A percentile compares a stretch with the other conserved stretches of the same genome.
These are phyloP conservation scores for Talaromyces adpressus DNA, from an alignment of 495 filamentous ascomycete species.

Conservation along the genomic window DNA sequence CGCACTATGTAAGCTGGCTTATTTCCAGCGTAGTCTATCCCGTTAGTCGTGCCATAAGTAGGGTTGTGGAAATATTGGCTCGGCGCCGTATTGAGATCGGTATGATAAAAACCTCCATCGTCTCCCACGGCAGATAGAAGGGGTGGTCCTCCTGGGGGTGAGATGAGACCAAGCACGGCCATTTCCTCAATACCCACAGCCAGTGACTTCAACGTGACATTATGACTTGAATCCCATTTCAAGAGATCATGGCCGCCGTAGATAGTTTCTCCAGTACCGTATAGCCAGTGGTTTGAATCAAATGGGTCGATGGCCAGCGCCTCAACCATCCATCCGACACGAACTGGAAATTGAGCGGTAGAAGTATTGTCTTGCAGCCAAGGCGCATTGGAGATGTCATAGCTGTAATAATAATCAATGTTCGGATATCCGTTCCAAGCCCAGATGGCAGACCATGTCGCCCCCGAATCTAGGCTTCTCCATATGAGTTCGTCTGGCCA, in stretches of 20 bases:
- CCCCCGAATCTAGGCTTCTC: slow-evolving; percentile 45
- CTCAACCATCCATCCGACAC: slow-evolving; percentile 58
- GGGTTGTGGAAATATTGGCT: slow-evolving; percentile 42
- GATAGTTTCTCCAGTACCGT: slow-evolving; percentile 49
- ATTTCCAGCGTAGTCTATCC: slow-evolving; percentile 52
- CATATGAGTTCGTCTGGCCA: slow-evolving; percentile 52
- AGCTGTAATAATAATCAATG: slow-evolving; percentile 35
- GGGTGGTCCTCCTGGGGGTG: slow-evolving; percentile 44
- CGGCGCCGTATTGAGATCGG: slow-evolving; percentile 39
- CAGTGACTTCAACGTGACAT: slow-evolving; percentile 39
- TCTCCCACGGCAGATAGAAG: slow-evolving; percentile 53
- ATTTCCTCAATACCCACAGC: slow-evolving; percentile 56
- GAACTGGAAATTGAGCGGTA: slow-evolving; percentile 5
- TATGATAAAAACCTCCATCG: slow-evolving; percentile 46
- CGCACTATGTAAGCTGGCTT: slow-evolving; percentile 46
- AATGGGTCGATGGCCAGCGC: slow-evolving; percentile 51
- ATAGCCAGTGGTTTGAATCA: slow-evolving; percentile 54
- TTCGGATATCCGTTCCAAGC: slow-evolving; percentile 42
- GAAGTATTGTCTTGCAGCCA: slow-evolving; percentile 23
- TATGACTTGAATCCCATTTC: slow-evolving; percentile 39
- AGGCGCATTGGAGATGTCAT: slow-evolving; percentile 19
- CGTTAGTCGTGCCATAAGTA: slow-evolving; percentile 38
- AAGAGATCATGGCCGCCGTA: slow-evolving; percentile 36
- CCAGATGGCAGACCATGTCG: slow-evolving; percentile 46
- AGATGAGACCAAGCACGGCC: slow-evolving; percentile 43